A percentile compares a stretch with the other conserved stretches of the same genome.
phyloP scores from a whole-genome alignment of 164 flowering plant genomes.

The Taxillus chinensis region DNA sequence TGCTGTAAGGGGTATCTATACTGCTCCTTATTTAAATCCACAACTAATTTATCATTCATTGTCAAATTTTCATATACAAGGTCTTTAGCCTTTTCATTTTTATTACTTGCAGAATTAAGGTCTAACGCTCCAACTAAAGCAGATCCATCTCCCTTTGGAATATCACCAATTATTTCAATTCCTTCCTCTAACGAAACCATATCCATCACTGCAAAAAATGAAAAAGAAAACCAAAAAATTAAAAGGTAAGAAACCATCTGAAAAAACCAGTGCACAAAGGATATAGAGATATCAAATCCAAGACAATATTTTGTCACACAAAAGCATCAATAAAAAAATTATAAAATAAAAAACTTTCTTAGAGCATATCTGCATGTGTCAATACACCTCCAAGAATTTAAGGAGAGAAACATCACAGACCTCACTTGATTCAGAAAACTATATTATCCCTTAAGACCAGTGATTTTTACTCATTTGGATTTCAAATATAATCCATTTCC shows the following conservation, averaged over 20 bases:
- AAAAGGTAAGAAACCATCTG: neutral
- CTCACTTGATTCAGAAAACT: too few relatives aligned
- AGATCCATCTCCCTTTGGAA: conserved; percentile 7
- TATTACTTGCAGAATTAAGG: conserved; percentile 12
- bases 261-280: too few relatives aligned
- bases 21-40: conserved; percentile 10
- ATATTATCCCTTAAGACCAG: too few relatives aligned
- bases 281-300: too few relatives aligned
- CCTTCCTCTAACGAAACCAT: conserved; percentile 13
- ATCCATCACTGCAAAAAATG: conserved; percentile 17
- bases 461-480: too few relatives aligned
- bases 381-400: too few relatives aligned
- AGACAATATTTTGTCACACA: too few relatives aligned
- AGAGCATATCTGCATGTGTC: neutral
- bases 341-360: neutral
- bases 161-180: conserved; percentile 9
- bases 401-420: too few relatives aligned
- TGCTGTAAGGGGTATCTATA: conserved; percentile 5
- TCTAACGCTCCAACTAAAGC: conserved; percentile 13
- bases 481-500: too few relatives aligned
- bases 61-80: conserved; percentile 8
- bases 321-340: neutral
- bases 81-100: conserved; percentile 11
- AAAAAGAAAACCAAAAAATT: neutral
- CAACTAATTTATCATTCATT: conserved; percentile 3